A percentile compares a stretch with the other conserved stretches of the same genome.
Evolutionary conservation across 2,329 filamentous ascomycete genomes (phyloP).

Genomic region (Emydomyces testavorans): DNA sequence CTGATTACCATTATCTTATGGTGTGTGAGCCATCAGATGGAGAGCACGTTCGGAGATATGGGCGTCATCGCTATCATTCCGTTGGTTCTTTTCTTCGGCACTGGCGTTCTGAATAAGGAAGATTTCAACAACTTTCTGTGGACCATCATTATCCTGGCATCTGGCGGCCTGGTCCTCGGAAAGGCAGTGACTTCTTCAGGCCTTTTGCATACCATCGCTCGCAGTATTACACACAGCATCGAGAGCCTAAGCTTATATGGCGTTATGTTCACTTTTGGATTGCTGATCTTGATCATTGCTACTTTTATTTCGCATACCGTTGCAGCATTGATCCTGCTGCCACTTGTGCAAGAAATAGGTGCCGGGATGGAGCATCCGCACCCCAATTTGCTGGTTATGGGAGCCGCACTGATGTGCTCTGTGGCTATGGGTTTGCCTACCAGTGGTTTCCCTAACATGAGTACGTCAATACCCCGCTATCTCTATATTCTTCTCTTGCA

Average conservation of each 20-base stretch:
- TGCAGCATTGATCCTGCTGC: conserved; percentile 85
- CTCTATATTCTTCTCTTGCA: conserved; percentile 7
- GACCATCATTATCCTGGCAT: conserved; percentile 98
- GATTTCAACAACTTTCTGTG: conserved; percentile 99
- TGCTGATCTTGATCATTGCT: conserved; percentile 77
- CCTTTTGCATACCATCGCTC: conserved; percentile 76
- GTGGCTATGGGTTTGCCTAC: conserved; percentile 97
- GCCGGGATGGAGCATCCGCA: conserved; percentile 75
- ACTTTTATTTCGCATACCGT: conserved; percentile 98
- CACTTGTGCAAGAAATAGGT: conserved; percentile 78
- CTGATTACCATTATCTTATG: conserved; percentile 76
- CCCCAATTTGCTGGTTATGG: conserved; percentile 92
- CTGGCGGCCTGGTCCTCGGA: conserved; percentile 80
- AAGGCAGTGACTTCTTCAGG: conserved; percentile 92
- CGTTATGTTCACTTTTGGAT: conserved; percentile 73
- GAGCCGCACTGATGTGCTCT: conserved; percentile 85
- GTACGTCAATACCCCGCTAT: conserved; percentile 56
- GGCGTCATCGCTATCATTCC: conserved; percentile 95
- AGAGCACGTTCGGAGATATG: conserved; percentile 89
- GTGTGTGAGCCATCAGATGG: conserved; percentile 84
- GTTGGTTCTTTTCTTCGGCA: conserved; percentile 90
- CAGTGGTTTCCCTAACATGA: conserved; percentile 98
- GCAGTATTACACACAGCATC: conserved; percentile 60
- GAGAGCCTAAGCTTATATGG: conserved; percentile 72
- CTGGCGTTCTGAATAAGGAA: conserved; percentile 91